Percentiles rank a stretch among this genome's conserved stretches.
Conservation (phyloP, 805 yeast species). For the Candida quercuum region DNA sequence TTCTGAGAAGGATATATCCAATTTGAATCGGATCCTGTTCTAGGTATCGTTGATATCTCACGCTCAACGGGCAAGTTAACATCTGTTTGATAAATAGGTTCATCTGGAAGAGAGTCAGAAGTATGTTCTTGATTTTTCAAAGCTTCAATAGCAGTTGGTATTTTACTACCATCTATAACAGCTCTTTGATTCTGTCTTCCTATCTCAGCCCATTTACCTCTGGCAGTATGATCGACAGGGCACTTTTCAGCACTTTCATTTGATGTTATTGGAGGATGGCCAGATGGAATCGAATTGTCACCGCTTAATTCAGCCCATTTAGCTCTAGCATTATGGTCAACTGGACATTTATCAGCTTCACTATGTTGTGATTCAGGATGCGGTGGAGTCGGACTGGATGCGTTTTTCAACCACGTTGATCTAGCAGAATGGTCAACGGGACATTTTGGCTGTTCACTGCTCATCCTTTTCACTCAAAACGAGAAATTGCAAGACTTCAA, state of each 20-base stretch:
- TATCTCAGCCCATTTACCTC: constrained; percentile 51
- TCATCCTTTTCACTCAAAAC: too few relatives aligned
- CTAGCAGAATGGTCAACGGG: constrained; percentile 46
- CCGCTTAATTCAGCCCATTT: constrained; percentile 45
- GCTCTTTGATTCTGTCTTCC: constrained; percentile 5
- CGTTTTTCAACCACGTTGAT: constrained; percentile 7
- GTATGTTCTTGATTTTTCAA: constrained; percentile 31
- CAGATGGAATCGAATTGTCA: constrained; percentile 11
- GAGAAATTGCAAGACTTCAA: too few relatives aligned
- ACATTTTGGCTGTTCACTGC: constrained; percentile 25
- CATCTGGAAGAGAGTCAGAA: constrained; percentile 35
- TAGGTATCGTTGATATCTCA: constrained; percentile 76
- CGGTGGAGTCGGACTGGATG: constrained; percentile 7
- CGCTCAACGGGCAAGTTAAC: constrained; percentile 62
- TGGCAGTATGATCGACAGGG: constrained; percentile 62
- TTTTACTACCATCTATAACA: constrained; percentile 18
- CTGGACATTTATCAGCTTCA: constrained; percentile 52
- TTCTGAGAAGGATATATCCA: constrained; percentile 97
- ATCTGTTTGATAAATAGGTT: constrained; percentile 29
- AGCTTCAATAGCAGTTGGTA: constrained; percentile 14
- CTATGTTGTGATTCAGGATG: constrained; percentile 15
- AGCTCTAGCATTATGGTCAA: constrained; percentile 55
- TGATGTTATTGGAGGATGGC: background rate
- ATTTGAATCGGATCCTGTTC: constrained; percentile 60
- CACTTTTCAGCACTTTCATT: constrained; percentile 35